Evolutionary conservation across 352 stramenopile species (phyloP).

Genomic region (Pythium monospermum): DNA sequence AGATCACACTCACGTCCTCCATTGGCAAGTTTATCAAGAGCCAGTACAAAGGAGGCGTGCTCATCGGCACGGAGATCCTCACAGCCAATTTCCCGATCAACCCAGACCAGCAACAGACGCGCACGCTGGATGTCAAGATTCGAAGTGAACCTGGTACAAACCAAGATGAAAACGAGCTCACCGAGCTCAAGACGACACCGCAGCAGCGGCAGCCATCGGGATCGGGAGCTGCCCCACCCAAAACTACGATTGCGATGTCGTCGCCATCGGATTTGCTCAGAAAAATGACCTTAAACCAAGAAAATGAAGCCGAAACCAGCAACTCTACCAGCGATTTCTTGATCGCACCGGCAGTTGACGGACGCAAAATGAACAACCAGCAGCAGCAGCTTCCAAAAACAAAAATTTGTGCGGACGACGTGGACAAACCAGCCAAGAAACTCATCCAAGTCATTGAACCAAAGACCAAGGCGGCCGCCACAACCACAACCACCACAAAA

Average conservation of each 20-base stretch:
- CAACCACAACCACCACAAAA: constrained; percentile 5
- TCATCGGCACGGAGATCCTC: constrained; percentile 51
- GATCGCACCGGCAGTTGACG: constrained; percentile 12
- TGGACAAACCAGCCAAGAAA: constrained; percentile 18
- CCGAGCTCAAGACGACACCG: background rate
- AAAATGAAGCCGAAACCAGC: background rate
- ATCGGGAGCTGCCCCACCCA: background rate
- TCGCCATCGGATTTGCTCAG: constrained; percentile 54
- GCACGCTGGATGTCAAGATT: constrained; percentile 15
- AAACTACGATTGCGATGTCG: constrained; percentile 26
- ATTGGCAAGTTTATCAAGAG: constrained; percentile 83
- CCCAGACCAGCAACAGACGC: constrained; percentile 21
- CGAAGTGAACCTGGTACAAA: constrained; percentile 2
- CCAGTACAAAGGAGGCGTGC: constrained; percentile 72
- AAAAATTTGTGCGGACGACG: background rate
- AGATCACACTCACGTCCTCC: constrained; percentile 21
- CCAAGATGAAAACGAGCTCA: constrained; percentile 1
- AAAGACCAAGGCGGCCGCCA: background rate
- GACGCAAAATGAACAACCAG: background rate
- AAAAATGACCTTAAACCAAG: constrained; percentile 29
- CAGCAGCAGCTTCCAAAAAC: background rate
- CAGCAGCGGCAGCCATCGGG: no score
- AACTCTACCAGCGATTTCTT: constrained; percentile 5
- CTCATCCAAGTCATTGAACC: constrained; percentile 49
- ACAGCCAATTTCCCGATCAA: constrained; percentile 77